Conservation (phyloP, 1,284 basidiomycete species). For the Pseudozyma flocculosa region DNA sequence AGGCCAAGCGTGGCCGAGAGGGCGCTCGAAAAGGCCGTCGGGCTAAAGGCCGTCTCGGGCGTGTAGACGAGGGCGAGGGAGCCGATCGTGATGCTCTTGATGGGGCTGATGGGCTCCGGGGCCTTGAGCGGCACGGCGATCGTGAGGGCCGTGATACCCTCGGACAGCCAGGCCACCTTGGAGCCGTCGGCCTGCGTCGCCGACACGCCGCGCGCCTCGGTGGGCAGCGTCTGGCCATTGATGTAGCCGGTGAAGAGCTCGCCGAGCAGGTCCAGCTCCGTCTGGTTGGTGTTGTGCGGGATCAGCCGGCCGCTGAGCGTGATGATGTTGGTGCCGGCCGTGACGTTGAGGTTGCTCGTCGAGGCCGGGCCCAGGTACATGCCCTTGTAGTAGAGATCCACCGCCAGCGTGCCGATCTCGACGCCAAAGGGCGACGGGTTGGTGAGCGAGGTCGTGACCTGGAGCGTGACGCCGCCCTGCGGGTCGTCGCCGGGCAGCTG, state of each 20-base stretch:
- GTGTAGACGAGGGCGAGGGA: conserved; percentile 68
- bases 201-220: conserved; percentile 65
- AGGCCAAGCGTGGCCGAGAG: conserved; percentile 68
- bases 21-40: conserved; percentile 65
- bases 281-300: conserved; percentile 63
- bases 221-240: conserved; percentile 67
- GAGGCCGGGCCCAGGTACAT: conserved; percentile 68
- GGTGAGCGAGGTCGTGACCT: conserved; percentile 65
- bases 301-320: conserved; percentile 67
- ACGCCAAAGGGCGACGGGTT: conserved; percentile 75
- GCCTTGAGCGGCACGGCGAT: conserved; percentile 68
- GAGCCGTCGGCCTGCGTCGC: conserved; percentile 66
- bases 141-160: conserved; percentile 67
- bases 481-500: conserved; percentile 73
- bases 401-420: conserved; percentile 70
- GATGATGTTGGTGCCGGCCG: conserved; percentile 65
- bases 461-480: conserved; percentile 69
- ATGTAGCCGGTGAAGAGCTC: conserved; percentile 73
- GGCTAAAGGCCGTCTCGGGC: conserved; percentile 66
- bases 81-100: conserved; percentile 69
- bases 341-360: conserved; percentile 44
- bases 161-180: conserved; percentile 69
- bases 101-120: conserved; percentile 66
- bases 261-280: conserved; percentile 65
- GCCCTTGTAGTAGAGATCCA: conserved; percentile 67